Evolutionary conservation across 768 basidiomycete species (phyloP), one percentile per base, ranked within the genome.

Genomic region (Xerocomus potaroensis): DNA sequence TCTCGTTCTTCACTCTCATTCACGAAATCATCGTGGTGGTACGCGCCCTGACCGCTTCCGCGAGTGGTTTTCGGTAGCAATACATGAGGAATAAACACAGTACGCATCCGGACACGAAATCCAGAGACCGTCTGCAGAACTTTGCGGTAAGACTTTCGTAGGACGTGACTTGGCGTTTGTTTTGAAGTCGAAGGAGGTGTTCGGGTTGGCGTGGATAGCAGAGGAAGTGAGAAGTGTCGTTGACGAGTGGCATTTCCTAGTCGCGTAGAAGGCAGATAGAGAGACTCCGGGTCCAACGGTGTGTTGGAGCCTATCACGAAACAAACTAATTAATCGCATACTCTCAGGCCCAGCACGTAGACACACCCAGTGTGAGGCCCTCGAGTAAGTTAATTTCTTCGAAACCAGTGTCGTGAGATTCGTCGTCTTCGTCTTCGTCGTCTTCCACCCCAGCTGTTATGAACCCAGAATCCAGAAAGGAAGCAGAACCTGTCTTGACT

Each of bases 81-180:
- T 18, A 93, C 78, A 54, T 90, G 84, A 0, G 93, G 93, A 10
- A 94, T 83, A 53, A 93, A 91, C 5, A 92, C 86, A 0, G 91
- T 93, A n/a, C 91, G 79, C 93, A 95, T 95, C 27, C 91, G 82
- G 21, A 96, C 87, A 18, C 83, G 77, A 65, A 96, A 87, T 4
- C 91, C 92, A 22, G 88, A 87, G 4, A 85, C 81, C 0, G 88
- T 85, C 36, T 76, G 74, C 15, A 96, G 68, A 1, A 86, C 83
- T 58, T 87, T 84, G 22, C 92, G 78, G 64, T 82, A 93, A 1
- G 91, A 90, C 62, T 92, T 93, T 38, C 90, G 82, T 9, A 96
- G 70, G 0, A 89, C 88, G 1, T 86, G 78, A 26, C 72, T 79
- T 1, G 78, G 72, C 54, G 68, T 67, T 29, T 72, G 74, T 36